Base-by-base conservation (phyloP, 345 rosid species). In the Salix caprea region DNA sequence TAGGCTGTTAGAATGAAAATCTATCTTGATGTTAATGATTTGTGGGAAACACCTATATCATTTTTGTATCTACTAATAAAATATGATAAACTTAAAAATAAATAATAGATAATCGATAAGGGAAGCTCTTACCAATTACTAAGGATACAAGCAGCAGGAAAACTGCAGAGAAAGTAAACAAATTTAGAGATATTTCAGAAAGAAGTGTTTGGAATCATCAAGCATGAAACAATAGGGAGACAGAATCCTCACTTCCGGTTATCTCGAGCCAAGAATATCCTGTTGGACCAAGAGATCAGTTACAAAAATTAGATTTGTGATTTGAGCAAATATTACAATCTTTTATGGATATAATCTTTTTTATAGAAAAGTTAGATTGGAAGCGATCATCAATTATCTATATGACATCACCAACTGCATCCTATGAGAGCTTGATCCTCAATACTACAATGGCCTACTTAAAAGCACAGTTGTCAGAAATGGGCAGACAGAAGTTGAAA, bases 211-310 rank as follows among this genome's bases (percentile, higher is more conserved):
- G 18, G 52, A 46, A 46, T 46, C 15, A 46, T 48, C 19, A 48
- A 15, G 54, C 6, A 48, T 48, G 54, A 48, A 48, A 15, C 16
- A 14, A 15, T 4, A 1, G 5, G 19, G 54, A 48, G 15, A 48
- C 16, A 48, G 54, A 48, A 48, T 48, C 54, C 54, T 48, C 19
- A 48, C 54, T 0, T 48, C 0, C 54, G 54, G 21, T 14, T 13
- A 1, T 48, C 21, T 0, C 19, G 6, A 13, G 0, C 7, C 0
- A 0, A 15, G 18, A 48, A 48, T 0, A 4, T 13, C 1, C 21
- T 15, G 7, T 4, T 48, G 54, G 19, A 48, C 19, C 54, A 48
- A 15, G 54, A 4, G 54, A 48, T 15, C 54, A 48, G 15, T 15
- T 48, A 48, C 6, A 14, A 48, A 48, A 4, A 48, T 48, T 48